A percentile compares a stretch with the other conserved stretches of the same genome.
These are phyloP conservation scores for Petunia axillaris DNA, from an alignment of 257 asterid species.

Conservation along the genomic window DNA sequence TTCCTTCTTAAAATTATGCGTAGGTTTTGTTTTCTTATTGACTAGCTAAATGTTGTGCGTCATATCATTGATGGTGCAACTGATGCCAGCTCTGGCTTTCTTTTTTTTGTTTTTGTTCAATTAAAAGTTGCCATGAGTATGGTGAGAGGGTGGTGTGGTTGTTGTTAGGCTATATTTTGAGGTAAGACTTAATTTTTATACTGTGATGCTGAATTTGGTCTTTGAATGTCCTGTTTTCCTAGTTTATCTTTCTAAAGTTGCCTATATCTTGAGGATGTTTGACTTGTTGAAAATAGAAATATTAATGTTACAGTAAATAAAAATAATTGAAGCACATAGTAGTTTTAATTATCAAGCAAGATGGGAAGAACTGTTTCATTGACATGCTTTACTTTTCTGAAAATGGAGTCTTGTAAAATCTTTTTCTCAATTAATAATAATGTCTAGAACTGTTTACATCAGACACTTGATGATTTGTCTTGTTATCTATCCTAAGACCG, in stretches of 20 bases:
- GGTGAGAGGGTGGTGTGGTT: slow-evolving; percentile 37
- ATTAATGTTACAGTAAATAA: background rate
- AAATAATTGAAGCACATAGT: background rate
- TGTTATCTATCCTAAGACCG: background rate
- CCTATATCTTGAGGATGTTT: background rate
- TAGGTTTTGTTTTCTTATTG: slow-evolving; percentile 29
- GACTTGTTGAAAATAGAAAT: background rate
- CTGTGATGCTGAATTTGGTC: slow-evolving; percentile 11
- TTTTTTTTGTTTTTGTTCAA: slow-evolving; percentile 38
- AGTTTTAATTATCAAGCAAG: background rate
- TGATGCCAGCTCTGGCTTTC: slow-evolving; percentile 19
- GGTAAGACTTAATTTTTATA: slow-evolving; percentile 25
- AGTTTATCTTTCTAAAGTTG: background rate
- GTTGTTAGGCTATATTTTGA: slow-evolving; percentile 39
- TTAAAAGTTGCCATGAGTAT: slow-evolving; percentile 37
- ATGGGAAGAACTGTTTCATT: background rate
- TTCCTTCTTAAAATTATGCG: background rate
- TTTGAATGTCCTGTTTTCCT: slow-evolving; percentile 1
- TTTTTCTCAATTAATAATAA: too few relatives aligned
- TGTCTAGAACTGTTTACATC: too few relatives aligned
- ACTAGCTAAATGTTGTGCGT: slow-evolving; percentile 32
- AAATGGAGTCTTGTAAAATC: too few relatives aligned
- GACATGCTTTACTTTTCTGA: too few relatives aligned
- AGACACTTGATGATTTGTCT: background rate
- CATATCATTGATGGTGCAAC: slow-evolving; percentile 39